Base-by-base conservation (phyloP, 192 early-diverging fungal genomes). In the Linnemannia elongata region DNA sequence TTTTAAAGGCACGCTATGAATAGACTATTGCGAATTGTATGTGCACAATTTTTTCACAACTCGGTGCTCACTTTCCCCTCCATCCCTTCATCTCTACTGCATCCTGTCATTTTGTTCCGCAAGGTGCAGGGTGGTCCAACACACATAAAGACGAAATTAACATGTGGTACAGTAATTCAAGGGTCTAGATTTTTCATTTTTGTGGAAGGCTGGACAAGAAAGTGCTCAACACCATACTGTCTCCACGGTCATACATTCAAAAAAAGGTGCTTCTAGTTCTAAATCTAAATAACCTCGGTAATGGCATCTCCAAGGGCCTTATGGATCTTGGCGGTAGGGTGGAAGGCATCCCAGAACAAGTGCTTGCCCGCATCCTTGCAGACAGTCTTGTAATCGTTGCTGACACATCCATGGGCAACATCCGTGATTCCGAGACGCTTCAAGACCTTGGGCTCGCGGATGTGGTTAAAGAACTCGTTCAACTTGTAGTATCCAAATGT, bases 311-410 rank as follows among this genome's bases (percentile, higher is more conserved):
- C 72, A 69, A 85, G 76, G 33, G 70, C 78, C 9, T 49, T 38
- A 30, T 85, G 83, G 69, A 85, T 73, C 74, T 85, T 85, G 30
- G 72, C 36, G 1, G 83, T 54, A 3, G 78, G 66, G 27, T 85
- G 83, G 74, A 85, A 85, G 13, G 52, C 83, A 66, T 85, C 83
- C 66, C 55, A 80, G 63, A 73, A 85, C 38, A 85, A 85, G 68
- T 85, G 27, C 69, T 85, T 47, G 10, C 42, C 68, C 7, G 83
- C 76, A 63, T 85, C 72, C 69, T 79, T 63, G 69, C 83, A 85
- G 17, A 80, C 74, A 12, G 73, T 79, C 44, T 75, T 85, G 69
- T 85, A 85, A 27, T 85, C 83, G 12, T 80, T 80, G 78, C 83
- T 85, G 20, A 85, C 78, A 66, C 83, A 85, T 0, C 83, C 83